A percentile compares a stretch with the other conserved stretches of the same genome.
Evolutionary conservation across 257 asterid genomes (phyloP).

Genomic region (Solanum corneliomulleri): DNA sequence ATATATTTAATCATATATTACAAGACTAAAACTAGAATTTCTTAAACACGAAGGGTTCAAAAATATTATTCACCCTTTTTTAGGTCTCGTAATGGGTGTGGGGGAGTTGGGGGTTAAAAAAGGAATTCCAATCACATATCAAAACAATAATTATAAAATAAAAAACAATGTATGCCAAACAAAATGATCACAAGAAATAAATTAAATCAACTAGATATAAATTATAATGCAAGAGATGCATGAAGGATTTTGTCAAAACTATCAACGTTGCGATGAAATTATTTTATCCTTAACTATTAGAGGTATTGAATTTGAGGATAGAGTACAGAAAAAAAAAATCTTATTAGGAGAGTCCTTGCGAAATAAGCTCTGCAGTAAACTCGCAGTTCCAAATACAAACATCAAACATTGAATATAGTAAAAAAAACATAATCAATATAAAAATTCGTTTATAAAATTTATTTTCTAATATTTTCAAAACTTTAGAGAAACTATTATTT

Average conservation of each 20-base stretch:
- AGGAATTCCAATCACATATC: not conserved
- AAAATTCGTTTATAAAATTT: no score
- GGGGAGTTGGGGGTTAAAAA: not conserved
- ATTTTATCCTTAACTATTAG: no score
- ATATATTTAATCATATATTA: not conserved
- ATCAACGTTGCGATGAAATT: no score
- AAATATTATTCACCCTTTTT: no score
- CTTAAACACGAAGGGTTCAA: not conserved
- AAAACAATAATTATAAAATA: no score
- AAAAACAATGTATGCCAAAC: not conserved
- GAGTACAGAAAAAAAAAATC: accelerated
- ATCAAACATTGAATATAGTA: not conserved
- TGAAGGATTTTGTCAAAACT: not conserved
- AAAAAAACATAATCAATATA: no score
- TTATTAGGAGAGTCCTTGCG: accelerated
- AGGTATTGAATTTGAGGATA: not conserved
- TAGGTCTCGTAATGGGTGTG: not conserved
- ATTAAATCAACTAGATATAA: not conserved
- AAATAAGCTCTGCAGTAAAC: no score
- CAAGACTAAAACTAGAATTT: not conserved
- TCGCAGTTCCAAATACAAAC: not conserved
- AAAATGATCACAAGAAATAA: not conserved
- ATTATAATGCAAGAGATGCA: not conserved
- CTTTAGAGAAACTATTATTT: not conserved
- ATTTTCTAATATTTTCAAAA: no score